Evolutionary conservation across 495 filamentous ascomycete genomes (phyloP).

Genomic region (Aspergillus olivimuriae): DNA sequence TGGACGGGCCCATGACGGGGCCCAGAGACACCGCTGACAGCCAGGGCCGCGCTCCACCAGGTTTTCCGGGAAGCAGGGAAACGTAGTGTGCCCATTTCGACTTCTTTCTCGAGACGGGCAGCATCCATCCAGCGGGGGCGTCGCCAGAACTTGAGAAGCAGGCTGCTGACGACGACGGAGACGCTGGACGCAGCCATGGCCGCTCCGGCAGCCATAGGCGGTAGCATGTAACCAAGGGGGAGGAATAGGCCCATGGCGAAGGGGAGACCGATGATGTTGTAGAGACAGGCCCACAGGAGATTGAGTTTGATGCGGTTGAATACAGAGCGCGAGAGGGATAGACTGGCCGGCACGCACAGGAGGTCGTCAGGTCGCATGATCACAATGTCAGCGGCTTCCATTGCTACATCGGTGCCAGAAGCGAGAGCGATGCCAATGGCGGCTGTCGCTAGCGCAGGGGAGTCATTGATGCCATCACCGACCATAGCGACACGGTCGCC

Average conservation of each 20-base stretch:
- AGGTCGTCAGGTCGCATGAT: constrained; percentile 90
- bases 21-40: constrained; percentile 13
- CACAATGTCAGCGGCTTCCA: constrained; percentile 95
- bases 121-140: constrained; percentile 86
- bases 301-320: constrained; percentile 94
- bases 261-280: constrained; percentile 87
- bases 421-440: constrained; percentile 89
- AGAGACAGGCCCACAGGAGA: constrained; percentile 82
- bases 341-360: constrained; percentile 79
- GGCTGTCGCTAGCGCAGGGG: constrained; percentile 87
- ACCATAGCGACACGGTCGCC: constrained; percentile 91
- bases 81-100: constrained; percentile 8
- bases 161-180: constrained; percentile 77
- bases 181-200: constrained; percentile 92
- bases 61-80: constrained; percentile 14
- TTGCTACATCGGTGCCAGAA: constrained; percentile 91
- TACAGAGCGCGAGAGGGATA: constrained; percentile 77
- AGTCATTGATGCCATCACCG: constrained; percentile 98
- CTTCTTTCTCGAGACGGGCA: constrained; percentile 52
- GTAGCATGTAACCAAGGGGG: constrained; percentile 78
- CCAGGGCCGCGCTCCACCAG: constrained; percentile 31
- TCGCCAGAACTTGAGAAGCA: constrained; percentile 82
- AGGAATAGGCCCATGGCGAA: constrained; percentile 95
- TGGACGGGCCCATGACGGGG: constrained; percentile 14
- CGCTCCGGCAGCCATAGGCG: constrained; percentile 89